Evolutionary conservation across 345 rosid species (phyloP).

Genomic region (Eucalyptus erythrocorys): DNA sequence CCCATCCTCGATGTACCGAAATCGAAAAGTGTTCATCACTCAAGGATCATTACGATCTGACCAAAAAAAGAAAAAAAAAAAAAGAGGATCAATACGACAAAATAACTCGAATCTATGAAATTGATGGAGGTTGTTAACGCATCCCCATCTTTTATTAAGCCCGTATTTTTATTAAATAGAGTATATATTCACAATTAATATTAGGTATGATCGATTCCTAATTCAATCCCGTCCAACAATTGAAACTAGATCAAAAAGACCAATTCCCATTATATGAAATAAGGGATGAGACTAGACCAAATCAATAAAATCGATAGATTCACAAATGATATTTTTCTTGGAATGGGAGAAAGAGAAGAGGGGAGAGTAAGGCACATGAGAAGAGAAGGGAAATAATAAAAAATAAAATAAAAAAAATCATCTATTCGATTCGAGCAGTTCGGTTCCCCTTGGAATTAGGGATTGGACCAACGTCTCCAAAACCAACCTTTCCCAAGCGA

Average conservation of each 20-base stretch:
- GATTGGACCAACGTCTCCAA: background rate
- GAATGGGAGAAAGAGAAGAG: background rate
- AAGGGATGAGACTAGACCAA: fast-evolving
- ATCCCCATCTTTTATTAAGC: background rate
- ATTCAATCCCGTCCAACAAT: fast-evolving
- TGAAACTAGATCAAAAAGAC: fast-evolving
- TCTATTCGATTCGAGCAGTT: fast-evolving
- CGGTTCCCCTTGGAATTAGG: background rate
- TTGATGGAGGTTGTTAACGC: too few species aligned
- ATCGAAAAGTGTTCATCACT: background rate
- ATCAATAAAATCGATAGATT: too few species aligned
- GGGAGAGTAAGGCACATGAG: fast-evolving
- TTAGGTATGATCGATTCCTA: fast-evolving
- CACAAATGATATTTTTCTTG: background rate
- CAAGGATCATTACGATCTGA: background rate
- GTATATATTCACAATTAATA: background rate
- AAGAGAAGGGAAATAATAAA: background rate
- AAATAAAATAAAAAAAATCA: too few species aligned
- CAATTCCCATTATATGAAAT: too few species aligned
- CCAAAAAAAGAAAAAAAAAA: too few species aligned
- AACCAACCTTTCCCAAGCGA: fast-evolving
- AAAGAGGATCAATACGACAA: background rate
- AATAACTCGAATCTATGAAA: background rate
- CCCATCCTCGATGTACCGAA: background rate
- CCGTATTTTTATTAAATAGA: background rate